A percentile compares a stretch with the other conserved stretches of the same genome.
phyloP scores from a whole-genome alignment of 441 rosid genomes.

The Erodium texanum region DNA sequence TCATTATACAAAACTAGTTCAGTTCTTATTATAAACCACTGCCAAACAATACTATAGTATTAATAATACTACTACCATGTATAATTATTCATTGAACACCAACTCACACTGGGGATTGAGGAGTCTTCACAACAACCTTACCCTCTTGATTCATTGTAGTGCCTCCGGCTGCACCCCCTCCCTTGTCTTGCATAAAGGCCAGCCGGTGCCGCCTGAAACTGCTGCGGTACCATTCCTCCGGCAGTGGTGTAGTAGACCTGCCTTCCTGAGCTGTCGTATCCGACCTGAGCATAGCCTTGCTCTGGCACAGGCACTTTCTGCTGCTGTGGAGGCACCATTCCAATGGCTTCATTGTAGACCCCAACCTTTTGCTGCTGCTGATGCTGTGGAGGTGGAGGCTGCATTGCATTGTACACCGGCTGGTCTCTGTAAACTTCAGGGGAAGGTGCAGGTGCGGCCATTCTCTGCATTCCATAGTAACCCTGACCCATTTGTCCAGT shows the following conservation, averaged over 20 bases:
- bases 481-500: constrained; percentile 31
- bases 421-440: constrained; percentile 37
- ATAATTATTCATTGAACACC: neutral
- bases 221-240: constrained; percentile 18
- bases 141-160: constrained; percentile 35
- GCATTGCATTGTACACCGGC: constrained; percentile 25
- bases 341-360: constrained; percentile 25
- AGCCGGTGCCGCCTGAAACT: constrained; percentile 23
- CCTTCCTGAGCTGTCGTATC: constrained; percentile 43
- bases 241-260: constrained; percentile 35
- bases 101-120: constrained; percentile 32
- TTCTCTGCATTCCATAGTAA: constrained; percentile 36
- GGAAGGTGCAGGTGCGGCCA: constrained; percentile 7
- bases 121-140: constrained; percentile 25
- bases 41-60: neutral
- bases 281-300: constrained; percentile 32
- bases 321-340: constrained; percentile 19
- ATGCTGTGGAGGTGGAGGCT: constrained; percentile 13
- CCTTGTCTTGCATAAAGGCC: constrained; percentile 18
- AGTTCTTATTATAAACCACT: neutral
- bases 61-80: neutral
- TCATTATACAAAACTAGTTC: neutral
- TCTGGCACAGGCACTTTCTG: constrained; percentile 22
- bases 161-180: constrained; percentile 2
- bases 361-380: constrained; percentile 23